phyloP scores from a whole-genome alignment of 352 stramenopile genomes.

The Pythium dissimile region DNA sequence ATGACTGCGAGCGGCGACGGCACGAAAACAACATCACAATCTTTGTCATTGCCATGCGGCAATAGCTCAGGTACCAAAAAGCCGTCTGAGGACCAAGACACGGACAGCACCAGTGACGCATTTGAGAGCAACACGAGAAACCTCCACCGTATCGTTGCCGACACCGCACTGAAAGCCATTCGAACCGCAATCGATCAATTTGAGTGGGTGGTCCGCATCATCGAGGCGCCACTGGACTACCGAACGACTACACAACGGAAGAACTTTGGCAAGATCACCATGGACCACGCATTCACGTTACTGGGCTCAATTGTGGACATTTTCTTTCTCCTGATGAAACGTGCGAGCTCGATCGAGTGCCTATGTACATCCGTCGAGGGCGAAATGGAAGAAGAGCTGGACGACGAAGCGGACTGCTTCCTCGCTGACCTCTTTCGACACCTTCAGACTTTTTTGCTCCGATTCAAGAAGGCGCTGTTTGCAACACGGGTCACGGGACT shows the following conservation, averaged over 20 bases:
- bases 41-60: background rate
- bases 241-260: background rate
- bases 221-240: constrained; percentile 37
- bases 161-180: constrained; percentile 34
- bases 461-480: constrained; percentile 58
- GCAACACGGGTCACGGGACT: constrained; percentile 41
- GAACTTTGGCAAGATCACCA: constrained; percentile 11
- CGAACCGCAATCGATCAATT: constrained; percentile 53
- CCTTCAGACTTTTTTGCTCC: constrained; percentile 39
- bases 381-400: constrained; percentile 20
- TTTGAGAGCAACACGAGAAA: constrained; percentile 31
- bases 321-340: constrained; percentile 55
- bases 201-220: constrained; percentile 40
- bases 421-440: constrained; percentile 48
- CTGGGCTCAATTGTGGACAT: constrained; percentile 49
- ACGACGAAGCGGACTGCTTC: constrained; percentile 31
- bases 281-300: constrained; percentile 45
- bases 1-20: constrained; percentile 19
- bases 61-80: background rate
- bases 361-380: constrained; percentile 28
- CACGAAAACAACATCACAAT: background rate
- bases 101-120: constrained; percentile 2
- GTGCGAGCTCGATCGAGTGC: constrained; percentile 40
- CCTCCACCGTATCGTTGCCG: constrained; percentile 39
- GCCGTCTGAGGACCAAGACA: background rate